These are phyloP conservation scores for Cladosporium sp. DNA, from an alignment of 2,329 filamentous ascomycete species.

Conservation along the genomic window DNA sequence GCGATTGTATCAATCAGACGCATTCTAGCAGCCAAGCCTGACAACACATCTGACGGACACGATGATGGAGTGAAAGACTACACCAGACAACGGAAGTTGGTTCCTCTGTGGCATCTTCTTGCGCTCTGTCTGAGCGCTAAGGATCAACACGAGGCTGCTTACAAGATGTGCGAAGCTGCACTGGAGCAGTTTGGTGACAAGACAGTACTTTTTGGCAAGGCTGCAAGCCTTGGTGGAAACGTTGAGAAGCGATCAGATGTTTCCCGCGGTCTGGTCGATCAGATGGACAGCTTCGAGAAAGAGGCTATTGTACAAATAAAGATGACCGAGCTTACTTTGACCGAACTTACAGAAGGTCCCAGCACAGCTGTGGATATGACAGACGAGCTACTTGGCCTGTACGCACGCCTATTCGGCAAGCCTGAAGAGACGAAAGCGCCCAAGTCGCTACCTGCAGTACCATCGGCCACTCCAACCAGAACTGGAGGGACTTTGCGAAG, in stretches of 20 bases:
- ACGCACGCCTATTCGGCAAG: slow-evolving; percentile 76
- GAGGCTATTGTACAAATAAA: slow-evolving; percentile 89
- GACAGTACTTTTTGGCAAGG: slow-evolving; percentile 60
- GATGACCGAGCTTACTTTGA: slow-evolving; percentile 85
- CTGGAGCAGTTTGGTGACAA: slow-evolving; percentile 81
- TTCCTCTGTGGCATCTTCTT: slow-evolving; percentile 90
- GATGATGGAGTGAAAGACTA: slow-evolving; percentile 17
- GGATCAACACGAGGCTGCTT: slow-evolving; percentile 79
- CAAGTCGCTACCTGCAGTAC: slow-evolving; percentile 55
- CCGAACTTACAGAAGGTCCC: slow-evolving; percentile 81
- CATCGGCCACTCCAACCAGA: slow-evolving; percentile 30
- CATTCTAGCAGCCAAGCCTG: slow-evolving; percentile 58
- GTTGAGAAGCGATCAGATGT: slow-evolving; percentile 24
- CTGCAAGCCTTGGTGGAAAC: slow-evolving; percentile 21
- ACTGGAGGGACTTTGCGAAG: slow-evolving; percentile 46
- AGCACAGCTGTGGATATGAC: slow-evolving; percentile 85
- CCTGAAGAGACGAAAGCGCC: slow-evolving; percentile 47
- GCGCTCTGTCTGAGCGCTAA: slow-evolving; percentile 82
- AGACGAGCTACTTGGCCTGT: slow-evolving; percentile 80
- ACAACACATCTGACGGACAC: slow-evolving; percentile 34
- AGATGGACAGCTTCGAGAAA: slow-evolving; percentile 82
- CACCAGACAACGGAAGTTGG: slow-evolving; percentile 50
- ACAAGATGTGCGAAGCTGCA: slow-evolving; percentile 82
- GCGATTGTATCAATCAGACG: slow-evolving; percentile 80
- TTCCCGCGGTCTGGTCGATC: slow-evolving; percentile 64